Conservation (phyloP, 2,329 filamentous ascomycete species). For the Purpureocillium takamizusanense region DNA sequence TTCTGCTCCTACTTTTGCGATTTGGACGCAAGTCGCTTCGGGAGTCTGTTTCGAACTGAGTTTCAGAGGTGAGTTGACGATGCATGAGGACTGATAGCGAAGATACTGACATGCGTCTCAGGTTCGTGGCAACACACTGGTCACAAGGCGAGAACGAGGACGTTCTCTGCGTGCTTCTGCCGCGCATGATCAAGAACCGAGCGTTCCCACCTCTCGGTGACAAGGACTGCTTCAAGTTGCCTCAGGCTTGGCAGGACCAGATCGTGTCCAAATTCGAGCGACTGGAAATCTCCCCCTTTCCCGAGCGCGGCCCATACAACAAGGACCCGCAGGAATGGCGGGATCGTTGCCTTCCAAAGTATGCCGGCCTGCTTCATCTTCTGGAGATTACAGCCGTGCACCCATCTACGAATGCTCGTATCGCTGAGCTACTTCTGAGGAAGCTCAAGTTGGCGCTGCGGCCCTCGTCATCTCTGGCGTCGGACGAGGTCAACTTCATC, state of each 20-base stretch:
- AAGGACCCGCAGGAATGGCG: conserved; percentile 54
- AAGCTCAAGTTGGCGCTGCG: conserved; percentile 58
- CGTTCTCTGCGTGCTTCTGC: conserved; percentile 59
- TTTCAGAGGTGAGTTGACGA: conserved; percentile 62
- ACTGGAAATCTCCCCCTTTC: conserved; percentile 55
- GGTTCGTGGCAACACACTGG: conserved; percentile 71
- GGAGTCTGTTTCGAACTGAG: conserved; percentile 65
- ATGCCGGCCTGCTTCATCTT: conserved; percentile 57
- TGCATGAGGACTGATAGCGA: no score
- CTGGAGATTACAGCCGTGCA: conserved; percentile 54
- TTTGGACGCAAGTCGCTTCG: conserved; percentile 65
- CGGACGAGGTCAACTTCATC: conserved; percentile 62
- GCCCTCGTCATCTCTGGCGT: conserved; percentile 48
- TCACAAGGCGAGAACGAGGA: conserved; percentile 55
- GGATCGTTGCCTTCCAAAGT: conserved; percentile 55
- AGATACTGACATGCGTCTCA: conserved; percentile 23
- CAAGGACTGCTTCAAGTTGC: conserved; percentile 46
- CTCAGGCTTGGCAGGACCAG: conserved; percentile 63
- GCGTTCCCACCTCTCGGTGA: conserved; percentile 45
- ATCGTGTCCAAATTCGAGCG: conserved; percentile 62
- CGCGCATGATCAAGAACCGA: conserved; percentile 49
- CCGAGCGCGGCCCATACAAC: conserved; percentile 52
- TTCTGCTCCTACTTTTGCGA: conserved; percentile 79
- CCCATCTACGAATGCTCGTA: conserved; percentile 56
- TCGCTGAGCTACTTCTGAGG: conserved; percentile 55